phyloP scores from a whole-genome alignment of 2,329 filamentous ascomycete species.

The Lasiodiplodia sp. region DNA sequence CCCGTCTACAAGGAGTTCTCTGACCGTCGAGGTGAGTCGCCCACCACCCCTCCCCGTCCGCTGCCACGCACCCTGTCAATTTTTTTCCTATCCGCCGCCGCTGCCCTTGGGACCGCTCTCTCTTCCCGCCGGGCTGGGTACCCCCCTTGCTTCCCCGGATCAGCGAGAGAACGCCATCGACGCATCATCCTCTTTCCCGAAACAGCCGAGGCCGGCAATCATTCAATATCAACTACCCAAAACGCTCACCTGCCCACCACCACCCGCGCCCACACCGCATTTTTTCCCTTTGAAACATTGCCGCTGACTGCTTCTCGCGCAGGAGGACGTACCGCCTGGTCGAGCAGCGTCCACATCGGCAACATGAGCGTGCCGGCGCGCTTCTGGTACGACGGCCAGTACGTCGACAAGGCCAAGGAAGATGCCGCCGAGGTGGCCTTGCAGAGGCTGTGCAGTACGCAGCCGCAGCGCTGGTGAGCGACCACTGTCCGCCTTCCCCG shows the following conservation, averaged over 20 bases:
- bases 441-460: conserved; percentile 27
- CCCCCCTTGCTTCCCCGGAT: conserved; percentile 31
- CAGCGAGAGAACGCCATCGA: conserved; percentile 25
- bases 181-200: conserved; percentile 27
- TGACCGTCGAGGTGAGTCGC: conserved; percentile 45
- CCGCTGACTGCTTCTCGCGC: conserved; percentile 7
- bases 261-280: conserved; percentile 14
- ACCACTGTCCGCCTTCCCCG: conserved; percentile 22
- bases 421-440: conserved; percentile 43
- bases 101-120: conserved; percentile 6
- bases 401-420: conserved; percentile 44
- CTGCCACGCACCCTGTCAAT: not conserved
- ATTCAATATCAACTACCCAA: conserved; percentile 28
- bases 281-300: not conserved
- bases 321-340: conserved; percentile 50
- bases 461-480: conserved; percentile 27
- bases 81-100: not conserved
- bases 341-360: conserved; percentile 40
- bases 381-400: conserved; percentile 48
- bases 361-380: conserved; percentile 38
- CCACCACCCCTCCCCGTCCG: not conserved
- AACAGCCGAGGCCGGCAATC: conserved; percentile 25
- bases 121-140: conserved; percentile 23
- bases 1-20: conserved; percentile 46
- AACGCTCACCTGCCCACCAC: conserved; percentile 9